Evolutionary conservation across 2,329 filamentous ascomycete species (phyloP), one percentile per base, ranked within the genome.

Genomic region (Botryosphaeria agaves): DNA sequence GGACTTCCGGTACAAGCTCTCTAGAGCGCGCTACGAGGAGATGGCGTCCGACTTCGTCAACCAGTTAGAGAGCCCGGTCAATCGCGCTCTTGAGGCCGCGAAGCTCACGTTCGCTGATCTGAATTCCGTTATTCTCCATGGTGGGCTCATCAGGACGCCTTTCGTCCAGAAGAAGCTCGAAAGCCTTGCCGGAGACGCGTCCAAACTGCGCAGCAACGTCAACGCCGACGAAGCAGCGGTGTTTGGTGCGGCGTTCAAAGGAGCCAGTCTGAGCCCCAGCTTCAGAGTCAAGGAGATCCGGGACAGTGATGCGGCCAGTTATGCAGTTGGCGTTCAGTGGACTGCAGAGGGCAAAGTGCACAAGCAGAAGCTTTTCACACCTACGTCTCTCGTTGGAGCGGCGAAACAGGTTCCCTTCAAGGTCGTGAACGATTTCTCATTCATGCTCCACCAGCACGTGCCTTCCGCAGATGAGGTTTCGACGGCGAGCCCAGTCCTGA

Each of bases 261-360:
- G 82, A 30, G 89, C 89, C 31, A 74, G 82, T 42, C 66, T 98
- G 34, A 94, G 83, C 56, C 84, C 87, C 24, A 87, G 80, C 51
- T 98, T 98, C 72, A 77, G 84, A 37, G 89, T 98, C 49, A 98
- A 95, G 66, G 89, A 95, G 48, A 98, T 98, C 40, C 69, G 80
- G 35, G 72, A 80, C 30, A 67, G 63, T n/a, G 89, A 98, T 44
- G 72, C 69, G 14, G 69, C 80, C 25, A 65, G 66, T 26, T 94
- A 89, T 49, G 62, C 74, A 2, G 68, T 78, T 17, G 73, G 74
- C 33, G 68, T 93, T 44, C 79, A 76, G 51, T 93, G 82, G 70
- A 70, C 61, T 21, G 64, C 70, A 34, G 72, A 78, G 38, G 67
- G 70, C 32, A 61, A 87, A 58, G 61, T 71, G 30, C 71, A 76